Evolutionary conservation across 208 protist species (phyloP).

Genomic region (Naegleria lovaniensis): DNA sequence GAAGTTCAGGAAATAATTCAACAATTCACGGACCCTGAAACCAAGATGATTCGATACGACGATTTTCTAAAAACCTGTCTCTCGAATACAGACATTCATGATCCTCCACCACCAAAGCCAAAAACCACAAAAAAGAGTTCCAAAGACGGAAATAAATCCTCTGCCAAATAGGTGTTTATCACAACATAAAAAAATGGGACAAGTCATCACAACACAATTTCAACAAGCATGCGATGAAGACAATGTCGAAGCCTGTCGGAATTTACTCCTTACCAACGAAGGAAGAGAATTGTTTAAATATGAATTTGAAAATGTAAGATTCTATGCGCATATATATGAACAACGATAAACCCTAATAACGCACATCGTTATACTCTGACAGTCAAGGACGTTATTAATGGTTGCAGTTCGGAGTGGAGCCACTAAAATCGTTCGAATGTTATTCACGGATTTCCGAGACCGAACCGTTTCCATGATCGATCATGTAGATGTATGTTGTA

Average conservation of each 20-base stretch:
- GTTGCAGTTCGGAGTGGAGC: background rate
- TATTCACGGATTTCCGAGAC: background rate
- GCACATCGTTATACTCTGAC: no score
- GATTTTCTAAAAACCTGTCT: background rate
- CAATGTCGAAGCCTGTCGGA: no score
- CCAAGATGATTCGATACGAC: background rate
- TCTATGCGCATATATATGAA: no score
- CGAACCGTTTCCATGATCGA: background rate
- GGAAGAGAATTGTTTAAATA: no score
- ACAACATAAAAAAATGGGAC: no score
- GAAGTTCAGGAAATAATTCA: background rate
- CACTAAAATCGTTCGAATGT: background rate
- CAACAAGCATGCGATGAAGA: no score
- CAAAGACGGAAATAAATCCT: background rate
- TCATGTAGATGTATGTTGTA: background rate
- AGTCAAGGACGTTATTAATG: background rate
- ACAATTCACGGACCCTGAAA: background rate
- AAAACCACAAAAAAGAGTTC: background rate
- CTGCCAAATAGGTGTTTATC: no score
- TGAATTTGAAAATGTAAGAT: no score
- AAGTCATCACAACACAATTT: no score
- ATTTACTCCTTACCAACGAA: no score
- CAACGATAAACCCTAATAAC: no score
- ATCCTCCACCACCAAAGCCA: background rate
- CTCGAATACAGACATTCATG: background rate